Base-by-base conservation (phyloP, 163 green algal genomes). In the Chlamydomonas reinhardtii region DNA sequence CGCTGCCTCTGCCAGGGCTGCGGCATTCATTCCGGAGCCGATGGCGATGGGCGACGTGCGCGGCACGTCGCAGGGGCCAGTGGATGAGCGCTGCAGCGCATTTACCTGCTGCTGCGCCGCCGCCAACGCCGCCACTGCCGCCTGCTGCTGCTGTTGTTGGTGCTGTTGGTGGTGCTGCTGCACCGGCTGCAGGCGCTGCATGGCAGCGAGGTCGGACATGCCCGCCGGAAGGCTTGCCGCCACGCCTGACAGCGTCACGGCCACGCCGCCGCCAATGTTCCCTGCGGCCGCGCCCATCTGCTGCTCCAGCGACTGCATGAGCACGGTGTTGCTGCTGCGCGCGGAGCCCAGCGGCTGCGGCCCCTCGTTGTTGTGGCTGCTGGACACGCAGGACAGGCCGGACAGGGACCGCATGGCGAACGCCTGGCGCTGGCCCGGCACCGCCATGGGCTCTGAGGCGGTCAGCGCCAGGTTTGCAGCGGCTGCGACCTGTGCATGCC, bases 381-480 rank as follows among this genome's bases (percentile, higher is more conserved):
- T 73, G 16, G 69, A 86, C 54, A 86, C 15, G 56, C 80, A 79
- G 4, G 70, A 80, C 19, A 73, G 22, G 15, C 80, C 80, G 35
- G 70, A 80, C 27, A 79, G n/a, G 1, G 80, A 56, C 2, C 80
- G 80, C 80, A 73, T 69, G 16, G 70, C 56, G 8, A 37, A 22
- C 48, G 20, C 5, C 27, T 79, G 80, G 12, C 35, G 80, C 22
- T 86, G 69, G 25, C 32, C 8, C 17, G 80, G 80, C 25, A 86
- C 80, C 0, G 80, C 80, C 69, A 86, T 73, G 43, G 80, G 80
- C 61, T 86, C 80, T 0, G 80, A 86, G 15, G 54, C 73, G 9
- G 27, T 68, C 8, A 84, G 66, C 12, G 20, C 37, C 29, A 37
- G 32, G 43, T 35, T 48, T 2, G 76, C 59, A 0, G 64, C 19